Evolutionary conservation across 768 basidiomycete species (phyloP).

Genomic region (Filobasidium wieringae): DNA sequence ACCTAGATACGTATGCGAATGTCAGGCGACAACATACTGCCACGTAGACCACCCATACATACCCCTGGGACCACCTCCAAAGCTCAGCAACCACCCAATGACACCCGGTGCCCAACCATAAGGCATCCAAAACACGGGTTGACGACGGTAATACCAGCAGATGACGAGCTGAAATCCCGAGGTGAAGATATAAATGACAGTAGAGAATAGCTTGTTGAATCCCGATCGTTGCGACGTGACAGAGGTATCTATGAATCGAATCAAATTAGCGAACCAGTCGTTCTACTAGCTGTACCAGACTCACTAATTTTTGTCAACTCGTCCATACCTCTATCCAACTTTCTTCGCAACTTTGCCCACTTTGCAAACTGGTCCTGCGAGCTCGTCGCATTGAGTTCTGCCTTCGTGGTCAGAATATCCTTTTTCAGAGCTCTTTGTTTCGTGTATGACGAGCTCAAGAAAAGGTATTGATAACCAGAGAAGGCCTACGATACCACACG

Average conservation of each 20-base stretch:
- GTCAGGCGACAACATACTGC: not conserved
- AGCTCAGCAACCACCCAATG: conserved; percentile 70
- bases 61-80: conserved; percentile 87
- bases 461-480: conserved; percentile 52
- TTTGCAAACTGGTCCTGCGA: conserved; percentile 97
- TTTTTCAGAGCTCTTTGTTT: conserved; percentile 63
- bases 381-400: conserved; percentile 76
- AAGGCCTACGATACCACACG: conserved; percentile 50
- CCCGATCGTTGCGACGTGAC: conserved; percentile 50
- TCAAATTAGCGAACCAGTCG: not conserved
- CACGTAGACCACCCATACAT: conserved; percentile 20
- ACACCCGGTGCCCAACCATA: conserved; percentile 74
- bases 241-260: conserved; percentile 50
- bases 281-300: conserved; percentile 12
- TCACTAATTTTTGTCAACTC: conserved; percentile 86
- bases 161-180: conserved; percentile 71
- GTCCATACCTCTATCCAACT: conserved; percentile 77
- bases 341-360: conserved; percentile 87
- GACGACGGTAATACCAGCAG: conserved; percentile 80
- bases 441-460: conserved; percentile 48
- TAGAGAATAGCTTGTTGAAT: conserved; percentile 62
- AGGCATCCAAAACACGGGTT: conserved; percentile 90
- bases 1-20: conserved; percentile 44
- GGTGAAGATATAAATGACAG: conserved; percentile 68
- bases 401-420: conserved; percentile 65